Percentiles rank a stretch among this genome's conserved stretches.
These are phyloP conservation scores for Brettanomyces anomalus DNA, from an alignment of 805 yeast species.

Conservation along the genomic window DNA sequence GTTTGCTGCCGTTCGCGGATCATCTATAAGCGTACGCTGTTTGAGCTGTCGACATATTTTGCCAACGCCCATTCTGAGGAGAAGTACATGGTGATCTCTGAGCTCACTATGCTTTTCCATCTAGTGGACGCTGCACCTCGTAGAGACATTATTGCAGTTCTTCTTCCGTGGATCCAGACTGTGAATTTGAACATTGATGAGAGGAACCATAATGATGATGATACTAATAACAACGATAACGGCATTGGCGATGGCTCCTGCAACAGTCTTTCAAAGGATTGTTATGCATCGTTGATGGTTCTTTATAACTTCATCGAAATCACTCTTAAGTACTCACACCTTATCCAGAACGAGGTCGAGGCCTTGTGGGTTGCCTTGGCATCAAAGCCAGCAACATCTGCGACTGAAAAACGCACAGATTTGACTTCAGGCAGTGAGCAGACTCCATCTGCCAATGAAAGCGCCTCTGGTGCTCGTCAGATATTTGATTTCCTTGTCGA, in stretches of 20 bases:
- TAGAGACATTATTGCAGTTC: conserved; percentile 69
- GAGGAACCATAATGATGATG: conserved; percentile 12
- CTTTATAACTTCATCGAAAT: conserved; percentile 75
- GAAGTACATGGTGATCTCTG: conserved; percentile 56
- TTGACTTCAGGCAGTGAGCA: conserved; percentile 39
- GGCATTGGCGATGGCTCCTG: background rate
- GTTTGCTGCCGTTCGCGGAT: conserved; percentile 69
- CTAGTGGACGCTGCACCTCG: conserved; percentile 50
- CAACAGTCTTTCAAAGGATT: background rate
- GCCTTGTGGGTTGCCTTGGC: conserved; percentile 96
- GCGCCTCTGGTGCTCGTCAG: conserved; percentile 54
- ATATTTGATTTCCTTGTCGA: conserved; percentile 63
- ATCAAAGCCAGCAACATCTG: background rate
- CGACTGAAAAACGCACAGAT: too few species aligned
- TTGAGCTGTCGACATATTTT: conserved; percentile 66
- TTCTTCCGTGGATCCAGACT: conserved; percentile 89
- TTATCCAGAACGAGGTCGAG: conserved; percentile 78
- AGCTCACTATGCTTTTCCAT: conserved; percentile 61
- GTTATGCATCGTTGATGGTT: conserved; percentile 50
- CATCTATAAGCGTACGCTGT: conserved; percentile 79
- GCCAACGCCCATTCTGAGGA: conserved; percentile 54
- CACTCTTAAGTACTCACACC: conserved; percentile 64
- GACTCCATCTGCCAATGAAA: too few species aligned
- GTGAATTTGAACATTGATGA: conserved; percentile 45
- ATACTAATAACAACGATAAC: background rate